Evolutionary conservation across 2,329 filamentous ascomycete species (phyloP), one percentile per base, ranked within the genome.

Genomic region (Aspergillus pseudonomiae): DNA sequence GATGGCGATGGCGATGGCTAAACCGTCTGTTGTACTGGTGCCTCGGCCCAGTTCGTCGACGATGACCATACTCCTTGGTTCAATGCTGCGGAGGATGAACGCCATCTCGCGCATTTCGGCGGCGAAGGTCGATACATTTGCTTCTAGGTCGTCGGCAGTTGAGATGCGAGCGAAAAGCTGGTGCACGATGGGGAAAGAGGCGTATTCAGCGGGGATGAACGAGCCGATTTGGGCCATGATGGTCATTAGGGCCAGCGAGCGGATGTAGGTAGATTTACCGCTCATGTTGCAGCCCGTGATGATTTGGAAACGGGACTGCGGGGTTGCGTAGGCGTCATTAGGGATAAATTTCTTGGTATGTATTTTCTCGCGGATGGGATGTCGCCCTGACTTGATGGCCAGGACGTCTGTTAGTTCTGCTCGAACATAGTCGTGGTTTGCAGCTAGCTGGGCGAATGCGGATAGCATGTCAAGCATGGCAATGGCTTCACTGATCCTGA

Each of bases 261-360:
- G 88, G 66, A 98, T 97, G 73, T 97, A 98, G 0, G 94, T 99
- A 67, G 91, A 96, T 76, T 98, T 99, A 0, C 94, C 95, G 70
- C 93, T 96, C 95, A 99, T 99, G 71, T 99, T 99, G 75, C 92
- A 96, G 4, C 95, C 94, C 0, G 94, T 98, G 66, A 99, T 89
- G 65, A 98, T 91, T 68, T 98, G 94, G 71, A 97, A 96, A 1
- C 94, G 88, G 41, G 89, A 88, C 64, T 94, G 89, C 39, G 90
- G 85, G 0, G 89, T 91, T 3, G 92, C 90, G 71, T 94, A 98
- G 32, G 94, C 91, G 72, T 98, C 94, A 67, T 98, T 98, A 0
- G 95, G 91, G 4, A 98, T 83, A 73, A 91, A 96, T 26, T 86
- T 88, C 53, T 85, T 85, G 0, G 82, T 79, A 67, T 92, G 88